phyloP scores from a whole-genome alignment of 2,329 filamentous ascomycete genomes.

The Epichloe gansuensis region DNA sequence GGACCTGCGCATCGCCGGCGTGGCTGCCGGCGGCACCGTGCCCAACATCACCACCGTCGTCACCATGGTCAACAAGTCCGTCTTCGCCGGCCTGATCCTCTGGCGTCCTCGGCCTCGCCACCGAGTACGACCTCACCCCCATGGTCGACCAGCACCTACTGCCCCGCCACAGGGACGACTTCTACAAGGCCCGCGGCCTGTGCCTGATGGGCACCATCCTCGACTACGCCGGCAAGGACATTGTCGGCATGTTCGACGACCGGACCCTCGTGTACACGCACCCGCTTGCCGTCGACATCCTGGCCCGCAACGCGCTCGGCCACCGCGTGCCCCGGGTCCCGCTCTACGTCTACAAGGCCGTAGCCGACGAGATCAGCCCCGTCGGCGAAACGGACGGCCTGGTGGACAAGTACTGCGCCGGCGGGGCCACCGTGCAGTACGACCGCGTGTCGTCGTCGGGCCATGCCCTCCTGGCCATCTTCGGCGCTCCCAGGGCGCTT shows the following conservation, averaged over 20 bases:
- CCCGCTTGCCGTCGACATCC: background rate
- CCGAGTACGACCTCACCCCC: constrained; percentile 10
- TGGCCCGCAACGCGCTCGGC: background rate
- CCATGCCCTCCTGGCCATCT: background rate
- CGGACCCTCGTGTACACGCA: background rate
- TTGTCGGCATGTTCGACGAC: constrained; percentile 28
- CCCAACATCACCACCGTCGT: constrained; percentile 11
- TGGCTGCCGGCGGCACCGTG: constrained; percentile 14
- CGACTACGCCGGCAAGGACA: constrained; percentile 22
- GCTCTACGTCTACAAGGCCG: constrained; percentile 2
- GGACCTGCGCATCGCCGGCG: constrained; percentile 14
- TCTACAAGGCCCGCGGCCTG: constrained; percentile 15
- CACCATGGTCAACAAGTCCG: constrained; percentile 8
- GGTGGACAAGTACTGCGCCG: background rate
- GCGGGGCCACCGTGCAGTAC: background rate
- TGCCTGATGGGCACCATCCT: constrained; percentile 14
- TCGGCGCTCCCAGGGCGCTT: background rate
- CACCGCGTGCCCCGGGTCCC: background rate
- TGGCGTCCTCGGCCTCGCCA: constrained; percentile 12
- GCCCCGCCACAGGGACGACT: constrained; percentile 16
- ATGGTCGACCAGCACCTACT: constrained; percentile 10
- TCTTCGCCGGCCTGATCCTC: constrained; percentile 12
- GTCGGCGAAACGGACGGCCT: background rate
- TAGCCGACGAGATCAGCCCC: constrained; percentile 1
- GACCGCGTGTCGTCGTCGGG: background rate